Base-by-base conservation (phyloP, 2,329 filamentous ascomycete genomes). In the Hymenoscyphus infarciens region DNA sequence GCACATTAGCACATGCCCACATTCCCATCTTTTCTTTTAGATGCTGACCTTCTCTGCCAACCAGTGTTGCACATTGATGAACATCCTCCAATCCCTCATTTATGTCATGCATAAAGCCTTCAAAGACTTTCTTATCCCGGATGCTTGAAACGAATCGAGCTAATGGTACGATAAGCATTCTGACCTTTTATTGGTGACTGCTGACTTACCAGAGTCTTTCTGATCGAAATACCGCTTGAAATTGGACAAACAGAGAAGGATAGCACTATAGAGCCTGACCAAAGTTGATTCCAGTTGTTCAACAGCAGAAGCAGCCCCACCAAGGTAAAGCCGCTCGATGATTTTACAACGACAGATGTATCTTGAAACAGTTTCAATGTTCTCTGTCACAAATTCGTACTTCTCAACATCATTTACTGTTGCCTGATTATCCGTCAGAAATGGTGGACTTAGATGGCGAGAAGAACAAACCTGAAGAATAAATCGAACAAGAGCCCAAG, bases 301-400 rank as follows among this genome's bases (percentile, higher is more conserved):
- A 16, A 19, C 8, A 42, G 39, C 15, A 42, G 39, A 2, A 19
- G 39, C 15, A n/a, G 3, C 8, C 3, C 39, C 57, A 25, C 42
- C 27, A 25, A 49, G 25, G 13, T 56, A 56, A 6, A 56, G 54
- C 27, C 33, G 25, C 27, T 56, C 54, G 27, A 33, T 31, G 27
- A 56, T 56, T 35, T 35, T 56, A 10, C 54, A 56, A n/a, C 54
- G 54, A 15, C 54, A 56, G 10, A 56, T 33, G 33, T 27, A 56
- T 35, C 25, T 56, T 35, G 54, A 56, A 3, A 56, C 54, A 3
- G 33, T 11, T 33, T 56, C 54, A 2, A 56, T 33, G 54, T 22
- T 33, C 54, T 56, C 39, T 3, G 39, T 19, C 8, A 45, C 39
- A 19, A 45, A 19, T 19, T 19, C 39, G 5, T 45, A 45, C 16